A percentile compares a stretch with the other conserved stretches of the same genome.
Conservation (phyloP, 75 land plant genomes). For the Sequoiadendron giganteum region DNA sequence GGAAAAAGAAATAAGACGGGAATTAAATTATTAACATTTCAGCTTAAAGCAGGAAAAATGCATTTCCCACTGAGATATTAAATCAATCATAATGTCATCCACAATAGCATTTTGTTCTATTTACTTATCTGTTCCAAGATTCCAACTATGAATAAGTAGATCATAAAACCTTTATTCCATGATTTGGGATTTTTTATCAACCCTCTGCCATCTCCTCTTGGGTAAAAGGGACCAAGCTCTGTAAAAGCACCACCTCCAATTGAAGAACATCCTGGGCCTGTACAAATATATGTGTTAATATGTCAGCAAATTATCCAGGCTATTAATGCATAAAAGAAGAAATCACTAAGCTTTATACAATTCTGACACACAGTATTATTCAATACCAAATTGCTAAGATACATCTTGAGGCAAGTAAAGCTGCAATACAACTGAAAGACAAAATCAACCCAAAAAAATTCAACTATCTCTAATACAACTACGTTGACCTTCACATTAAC, state of each 20-base stretch:
- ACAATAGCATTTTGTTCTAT: not conserved
- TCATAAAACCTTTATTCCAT: constrained; percentile 74
- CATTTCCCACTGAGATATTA: not conserved
- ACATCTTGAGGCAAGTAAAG: not conserved
- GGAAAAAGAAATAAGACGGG: not conserved
- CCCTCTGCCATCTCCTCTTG: constrained; percentile 73
- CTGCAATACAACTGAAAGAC: not conserved
- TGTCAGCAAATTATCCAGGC: not conserved
- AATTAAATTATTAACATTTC: not conserved
- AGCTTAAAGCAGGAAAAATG: not conserved
- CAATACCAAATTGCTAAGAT: not conserved
- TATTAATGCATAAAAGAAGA: not conserved
- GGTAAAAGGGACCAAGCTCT: constrained; percentile 91
- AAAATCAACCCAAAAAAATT: not conserved
- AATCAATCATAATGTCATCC: not conserved
- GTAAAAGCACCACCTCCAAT: constrained; percentile 94
- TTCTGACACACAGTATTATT: not conserved
- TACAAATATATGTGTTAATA: not conserved
- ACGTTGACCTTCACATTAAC: not conserved
- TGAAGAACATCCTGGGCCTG: constrained; percentile 86
- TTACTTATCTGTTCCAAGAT: constrained; percentile 1
- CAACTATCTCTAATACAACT: not conserved
- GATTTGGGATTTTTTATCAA: constrained; percentile 55
- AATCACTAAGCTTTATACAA: not conserved
- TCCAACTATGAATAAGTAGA: constrained; percentile 10